phyloP scores from a whole-genome alignment of 768 basidiomycete genomes.

The Pholiota conissans region DNA sequence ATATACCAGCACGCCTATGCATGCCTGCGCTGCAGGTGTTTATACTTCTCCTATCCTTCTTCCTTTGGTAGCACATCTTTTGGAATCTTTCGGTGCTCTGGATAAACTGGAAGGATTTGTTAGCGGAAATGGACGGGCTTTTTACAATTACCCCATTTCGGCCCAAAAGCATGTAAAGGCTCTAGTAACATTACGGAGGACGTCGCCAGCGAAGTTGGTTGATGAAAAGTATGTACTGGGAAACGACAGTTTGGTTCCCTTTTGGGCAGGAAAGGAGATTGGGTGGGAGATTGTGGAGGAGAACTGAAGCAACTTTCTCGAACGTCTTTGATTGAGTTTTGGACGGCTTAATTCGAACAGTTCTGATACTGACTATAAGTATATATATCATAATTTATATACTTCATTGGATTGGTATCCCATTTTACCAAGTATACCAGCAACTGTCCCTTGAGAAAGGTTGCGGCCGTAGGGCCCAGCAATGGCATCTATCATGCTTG shows the following conservation, averaged over 20 bases:
- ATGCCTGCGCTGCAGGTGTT: constrained; percentile 90
- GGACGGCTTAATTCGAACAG: no score
- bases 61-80: constrained; percentile 84
- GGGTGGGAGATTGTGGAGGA: constrained; percentile 61
- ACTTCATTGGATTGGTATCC: constrained; percentile 66
- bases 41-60: constrained; percentile 94
- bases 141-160: constrained; percentile 55
- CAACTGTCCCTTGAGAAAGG: constrained; percentile 71
- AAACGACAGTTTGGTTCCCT: constrained; percentile 68
- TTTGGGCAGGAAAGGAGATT: constrained; percentile 84
- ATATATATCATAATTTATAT: constrained; percentile 58
- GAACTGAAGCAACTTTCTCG: no score
- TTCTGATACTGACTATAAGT: constrained; percentile 3
- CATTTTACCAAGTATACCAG: constrained; percentile 64
- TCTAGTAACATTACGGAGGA: constrained; percentile 43
- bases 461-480: constrained; percentile 79
- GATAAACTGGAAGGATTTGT: constrained; percentile 82
- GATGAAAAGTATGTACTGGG: constrained; percentile 48
- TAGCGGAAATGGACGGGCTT: constrained; percentile 73
- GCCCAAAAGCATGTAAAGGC: constrained; percentile 26
- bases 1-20: constrained; percentile 65
- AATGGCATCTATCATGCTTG: constrained; percentile 73
- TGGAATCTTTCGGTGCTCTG: constrained; percentile 86
- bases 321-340: no score
- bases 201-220: constrained; percentile 36